These are phyloP conservation scores for Saccharomycopsis fermentans DNA, from an alignment of 805 yeast genomes.

Conservation along the genomic window DNA sequence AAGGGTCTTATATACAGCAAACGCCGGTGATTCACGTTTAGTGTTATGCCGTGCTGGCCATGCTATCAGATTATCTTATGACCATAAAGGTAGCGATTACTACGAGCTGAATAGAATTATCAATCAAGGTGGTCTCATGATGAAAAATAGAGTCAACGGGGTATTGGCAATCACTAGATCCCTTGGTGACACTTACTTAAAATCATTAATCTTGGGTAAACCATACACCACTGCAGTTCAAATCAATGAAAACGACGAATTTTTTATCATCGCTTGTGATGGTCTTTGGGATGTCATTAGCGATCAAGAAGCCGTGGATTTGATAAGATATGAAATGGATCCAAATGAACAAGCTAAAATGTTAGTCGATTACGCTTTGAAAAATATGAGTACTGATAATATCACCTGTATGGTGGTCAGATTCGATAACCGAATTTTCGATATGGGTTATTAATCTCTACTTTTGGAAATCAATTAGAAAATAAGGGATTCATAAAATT, in stretches of 20 bases:
- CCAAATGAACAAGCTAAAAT: conserved; percentile 59
- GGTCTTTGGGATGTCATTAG: conserved; percentile 93
- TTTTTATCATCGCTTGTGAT: conserved; percentile 86
- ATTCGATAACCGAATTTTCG: conserved; percentile 17
- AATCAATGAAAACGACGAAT: conserved; percentile 56
- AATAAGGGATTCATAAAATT: background rate
- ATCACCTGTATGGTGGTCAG: conserved; percentile 83
- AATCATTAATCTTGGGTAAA: conserved; percentile 75
- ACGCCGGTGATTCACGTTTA: conserved; percentile 88
- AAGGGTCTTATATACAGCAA: conserved; percentile 82
- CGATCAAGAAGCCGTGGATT: conserved; percentile 74
- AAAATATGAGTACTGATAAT: conserved; percentile 77
- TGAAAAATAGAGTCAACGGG: conserved; percentile 91
- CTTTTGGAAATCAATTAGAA: background rate
- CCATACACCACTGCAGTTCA: conserved; percentile 90
- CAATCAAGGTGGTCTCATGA: conserved; percentile 73
- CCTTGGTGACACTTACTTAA: conserved; percentile 88
- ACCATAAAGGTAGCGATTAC: conserved; percentile 82
- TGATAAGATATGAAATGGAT: conserved; percentile 44
- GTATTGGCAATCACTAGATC: conserved; percentile 91
- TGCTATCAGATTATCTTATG: conserved; percentile 77
- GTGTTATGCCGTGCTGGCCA: conserved; percentile 66
- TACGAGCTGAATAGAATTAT: conserved; percentile 69
- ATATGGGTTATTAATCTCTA: background rate
- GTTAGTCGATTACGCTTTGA: conserved; percentile 65